Evolutionary conservation across 768 basidiomycete genomes (phyloP).

Genomic region (Coprinopsis sp.): DNA sequence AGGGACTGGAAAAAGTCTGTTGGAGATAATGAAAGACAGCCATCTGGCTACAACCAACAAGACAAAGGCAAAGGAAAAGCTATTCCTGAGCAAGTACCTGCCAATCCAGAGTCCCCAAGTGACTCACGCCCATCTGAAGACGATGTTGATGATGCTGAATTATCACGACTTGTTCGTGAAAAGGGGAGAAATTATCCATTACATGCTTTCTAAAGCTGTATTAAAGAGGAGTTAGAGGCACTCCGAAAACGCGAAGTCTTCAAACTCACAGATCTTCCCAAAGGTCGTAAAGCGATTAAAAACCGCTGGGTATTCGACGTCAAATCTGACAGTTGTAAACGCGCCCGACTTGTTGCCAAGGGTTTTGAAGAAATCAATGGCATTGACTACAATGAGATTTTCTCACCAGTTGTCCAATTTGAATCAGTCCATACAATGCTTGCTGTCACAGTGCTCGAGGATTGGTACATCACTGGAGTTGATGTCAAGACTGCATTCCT

Average conservation of each 20-base stretch:
- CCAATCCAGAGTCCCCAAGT: neutral
- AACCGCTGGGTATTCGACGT: constrained; percentile 17
- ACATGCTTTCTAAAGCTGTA: constrained; percentile 6
- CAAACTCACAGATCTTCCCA: constrained; percentile 2
- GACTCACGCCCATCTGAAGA: neutral
- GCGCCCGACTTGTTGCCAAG: constrained; percentile 15
- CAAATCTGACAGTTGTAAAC: constrained; percentile 15
- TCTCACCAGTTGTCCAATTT: constrained; percentile 11
- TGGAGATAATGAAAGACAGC: no score
- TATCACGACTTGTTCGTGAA: neutral
- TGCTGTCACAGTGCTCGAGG: neutral
- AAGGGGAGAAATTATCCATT: constrained; percentile 1
- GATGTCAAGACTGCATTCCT: constrained; percentile 15
- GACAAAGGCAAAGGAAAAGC: no score
- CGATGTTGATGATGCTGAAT: neutral
- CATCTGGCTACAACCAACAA: no score
- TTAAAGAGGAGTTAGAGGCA: constrained; percentile 7
- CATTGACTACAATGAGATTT: constrained; percentile 11
- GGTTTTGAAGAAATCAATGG: no score
- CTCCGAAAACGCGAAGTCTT: constrained; percentile 7
- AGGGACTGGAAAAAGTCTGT: no score
- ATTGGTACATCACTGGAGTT: no score
- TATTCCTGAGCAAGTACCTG: neutral
- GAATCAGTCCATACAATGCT: constrained; percentile 3
- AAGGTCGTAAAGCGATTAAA: constrained; percentile 14